Evolutionary conservation across 2,329 filamentous ascomycete species (phyloP).

Genomic region (Calonectria crousiana): DNA sequence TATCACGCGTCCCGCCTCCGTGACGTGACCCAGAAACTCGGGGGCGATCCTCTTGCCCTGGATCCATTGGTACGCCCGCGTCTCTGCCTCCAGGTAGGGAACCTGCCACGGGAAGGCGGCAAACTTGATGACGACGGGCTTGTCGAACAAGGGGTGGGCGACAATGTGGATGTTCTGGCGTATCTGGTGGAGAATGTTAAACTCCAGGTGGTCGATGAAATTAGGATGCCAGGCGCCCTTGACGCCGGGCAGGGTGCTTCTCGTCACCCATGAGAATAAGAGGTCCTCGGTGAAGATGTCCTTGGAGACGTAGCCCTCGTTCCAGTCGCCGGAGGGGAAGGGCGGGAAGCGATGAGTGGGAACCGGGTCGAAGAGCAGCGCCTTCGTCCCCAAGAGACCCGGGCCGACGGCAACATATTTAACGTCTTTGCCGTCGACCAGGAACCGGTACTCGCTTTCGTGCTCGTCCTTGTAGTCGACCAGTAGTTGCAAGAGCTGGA

Average conservation of each 20-base stretch:
- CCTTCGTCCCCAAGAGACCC: constrained; percentile 47
- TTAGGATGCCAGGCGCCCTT: constrained; percentile 49
- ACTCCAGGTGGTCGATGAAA: constrained; percentile 50
- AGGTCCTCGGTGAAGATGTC: constrained; percentile 40
- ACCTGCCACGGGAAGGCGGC: constrained; percentile 46
- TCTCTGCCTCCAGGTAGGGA: constrained; percentile 44
- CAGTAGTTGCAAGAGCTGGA: constrained; percentile 39
- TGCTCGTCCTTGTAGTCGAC: constrained; percentile 40
- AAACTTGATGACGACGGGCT: constrained; percentile 41
- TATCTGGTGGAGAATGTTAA: constrained; percentile 39
- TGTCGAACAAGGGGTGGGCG: constrained; percentile 37
- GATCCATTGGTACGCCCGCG: constrained; percentile 45
- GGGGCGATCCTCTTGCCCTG: constrained; percentile 42
- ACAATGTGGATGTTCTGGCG: constrained; percentile 44
- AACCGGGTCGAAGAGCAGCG: constrained; percentile 48
- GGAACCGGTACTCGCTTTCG: constrained; percentile 52
- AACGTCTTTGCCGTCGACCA: constrained; percentile 50
- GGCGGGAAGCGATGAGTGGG: constrained; percentile 50
- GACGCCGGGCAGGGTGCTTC: constrained; percentile 46
- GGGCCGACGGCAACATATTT: constrained; percentile 57
- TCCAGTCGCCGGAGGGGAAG: constrained; percentile 56
- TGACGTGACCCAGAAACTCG: constrained; percentile 45
- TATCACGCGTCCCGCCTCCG: constrained; percentile 45
- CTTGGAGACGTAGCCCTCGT: constrained; percentile 50
- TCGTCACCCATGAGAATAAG: constrained; percentile 43